Base-by-base conservation (phyloP, 225 moss, liverwort and hornwort species). In the Asterella californica region DNA sequence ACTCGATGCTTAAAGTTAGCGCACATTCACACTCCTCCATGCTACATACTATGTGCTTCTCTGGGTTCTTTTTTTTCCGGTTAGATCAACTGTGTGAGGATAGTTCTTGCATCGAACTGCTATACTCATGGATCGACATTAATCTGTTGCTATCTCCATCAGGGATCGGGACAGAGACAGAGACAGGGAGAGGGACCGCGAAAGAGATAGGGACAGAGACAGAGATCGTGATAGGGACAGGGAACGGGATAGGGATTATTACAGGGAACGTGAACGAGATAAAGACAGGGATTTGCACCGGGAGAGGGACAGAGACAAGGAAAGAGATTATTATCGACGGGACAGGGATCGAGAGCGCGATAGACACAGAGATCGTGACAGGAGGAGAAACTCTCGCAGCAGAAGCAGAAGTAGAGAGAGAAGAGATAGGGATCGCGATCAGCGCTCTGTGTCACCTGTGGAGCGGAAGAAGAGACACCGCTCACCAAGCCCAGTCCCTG, bases 341-440 rank as follows among this genome's bases (percentile, higher is more conserved):
- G 93, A 93, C 45, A 84, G 96, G 74, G 97, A 87, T 60, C 90
- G 88, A 76, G 93, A 93, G 22, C 85, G 93, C 74, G 91, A 94
- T 45, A 89, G 97, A 81, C 88, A 99, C 47, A 86, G 97, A 84
- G 92, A 94, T 79, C 85, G 95, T 27, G 95, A 93, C 54, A 87
- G 97, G 78, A 91, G 94, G 82, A 88, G 94, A 67, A 86, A 85
- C 32, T 89, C 88, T 79, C 92, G 90, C 9, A 90, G 91, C 29
- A 81, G 90, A 67, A 93, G 91, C 84, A 89, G 85, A 84, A 93
- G 97, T 86, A 87, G 93, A 87, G 94, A 94, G 33, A 88, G 95
- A 76, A 90, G 93, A 80, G 97, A 94, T 75, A 86, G 91, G 83
- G 92, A 97, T 55, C 94, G 92, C 25, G 92, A 91, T 42, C 88